phyloP scores from a whole-genome alignment of 1,284 basidiomycete genomes.

The Sanghuangporus weigelae region DNA sequence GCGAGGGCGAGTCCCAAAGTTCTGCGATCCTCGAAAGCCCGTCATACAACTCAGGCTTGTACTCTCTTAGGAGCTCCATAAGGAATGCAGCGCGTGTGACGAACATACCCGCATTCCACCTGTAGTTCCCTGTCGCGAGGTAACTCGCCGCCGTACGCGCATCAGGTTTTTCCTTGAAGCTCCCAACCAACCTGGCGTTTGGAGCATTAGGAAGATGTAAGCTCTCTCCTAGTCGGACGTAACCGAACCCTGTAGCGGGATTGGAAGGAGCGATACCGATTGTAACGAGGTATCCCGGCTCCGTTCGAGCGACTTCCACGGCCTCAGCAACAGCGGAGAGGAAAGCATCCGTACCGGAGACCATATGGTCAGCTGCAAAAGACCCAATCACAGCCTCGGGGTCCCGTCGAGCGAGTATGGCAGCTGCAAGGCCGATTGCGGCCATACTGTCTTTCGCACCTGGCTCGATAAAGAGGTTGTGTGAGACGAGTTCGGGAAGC shows the following conservation, averaged over 20 bases:
- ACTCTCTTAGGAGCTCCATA: conserved; percentile 61
- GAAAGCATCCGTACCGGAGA: conserved; percentile 80
- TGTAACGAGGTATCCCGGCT: conserved; percentile 67
- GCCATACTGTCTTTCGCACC: conserved; percentile 84
- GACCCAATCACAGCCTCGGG: conserved; percentile 78
- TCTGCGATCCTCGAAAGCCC: conserved; percentile 61
- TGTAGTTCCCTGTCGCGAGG: conserved; percentile 76
- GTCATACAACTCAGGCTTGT: conserved; percentile 63
- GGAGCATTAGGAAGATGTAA: conserved; percentile 62
- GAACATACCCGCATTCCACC: conserved; percentile 88
- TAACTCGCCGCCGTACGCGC: conserved; percentile 77
- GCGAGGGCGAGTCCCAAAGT: conserved; percentile 49
- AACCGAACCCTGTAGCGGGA: conserved; percentile 80
- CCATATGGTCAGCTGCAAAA: conserved; percentile 86
- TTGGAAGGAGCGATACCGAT: conserved; percentile 82
- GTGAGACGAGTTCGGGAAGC: conserved; percentile 58
- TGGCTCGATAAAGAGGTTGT: conserved; percentile 74
- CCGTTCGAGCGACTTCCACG: conserved; percentile 66
- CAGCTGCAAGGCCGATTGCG: conserved; percentile 81
- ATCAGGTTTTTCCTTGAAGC: conserved; percentile 83
- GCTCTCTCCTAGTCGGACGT: conserved; percentile 73
- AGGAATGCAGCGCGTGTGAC: conserved; percentile 71
- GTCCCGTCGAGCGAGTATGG: conserved; percentile 67
- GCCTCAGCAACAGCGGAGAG: conserved; percentile 75
- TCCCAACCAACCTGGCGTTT: conserved; percentile 71